Base-by-base conservation (phyloP, 2,329 filamentous ascomycete species). In the Byssothecium circinans region DNA sequence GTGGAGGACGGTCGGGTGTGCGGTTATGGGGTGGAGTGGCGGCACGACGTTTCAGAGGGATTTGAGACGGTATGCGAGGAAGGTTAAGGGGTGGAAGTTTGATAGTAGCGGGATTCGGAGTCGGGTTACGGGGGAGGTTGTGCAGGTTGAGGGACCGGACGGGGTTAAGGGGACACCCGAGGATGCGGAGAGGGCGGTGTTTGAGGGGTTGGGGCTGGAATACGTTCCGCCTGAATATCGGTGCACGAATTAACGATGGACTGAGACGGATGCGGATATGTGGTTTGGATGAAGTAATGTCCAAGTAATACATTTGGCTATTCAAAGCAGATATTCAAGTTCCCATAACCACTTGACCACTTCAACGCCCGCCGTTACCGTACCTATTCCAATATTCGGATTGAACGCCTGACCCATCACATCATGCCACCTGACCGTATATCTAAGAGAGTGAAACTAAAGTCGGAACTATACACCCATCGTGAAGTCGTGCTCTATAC, bases 401-500 rank as follows among this genome's bases (percentile, higher is more conserved):
- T 32, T 8, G 14, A 32, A 32, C 29, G 29, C 29, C 29, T 32
- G 14, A 8, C 14, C 6, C 6, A 4, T 32, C 14, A 5, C 6
- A 5, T 12, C 10, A 32, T 7, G 29, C 29, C 29, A 32, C 29
- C 29, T n/a, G 14, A 32, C 29, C 29, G 7, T 32, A n/a, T 32
- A 4, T n/a, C 6, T 14, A 32, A 14, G 29, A 32, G 29, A 14
- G 17, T n/a, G n/a, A 19, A 18, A 42, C n/a, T 22, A 22, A 17
- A 23, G 27, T 4, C 35, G 42, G 15, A 2, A 41, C 18, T 78
- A 96, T 32, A 96, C 86, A 5, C 90, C 89, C 91, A 96, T 96
- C 1, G 92, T 97, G 71, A 95, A 96, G 70, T 97, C 92, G 71
- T 96, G 90, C 74, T 97, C 92, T 71, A 99, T 97, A 39, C 91